A percentile compares a stretch with the other conserved stretches of the same genome.
Conservation (phyloP, 768 basidiomycete species). For the Roridomyces roridus region DNA sequence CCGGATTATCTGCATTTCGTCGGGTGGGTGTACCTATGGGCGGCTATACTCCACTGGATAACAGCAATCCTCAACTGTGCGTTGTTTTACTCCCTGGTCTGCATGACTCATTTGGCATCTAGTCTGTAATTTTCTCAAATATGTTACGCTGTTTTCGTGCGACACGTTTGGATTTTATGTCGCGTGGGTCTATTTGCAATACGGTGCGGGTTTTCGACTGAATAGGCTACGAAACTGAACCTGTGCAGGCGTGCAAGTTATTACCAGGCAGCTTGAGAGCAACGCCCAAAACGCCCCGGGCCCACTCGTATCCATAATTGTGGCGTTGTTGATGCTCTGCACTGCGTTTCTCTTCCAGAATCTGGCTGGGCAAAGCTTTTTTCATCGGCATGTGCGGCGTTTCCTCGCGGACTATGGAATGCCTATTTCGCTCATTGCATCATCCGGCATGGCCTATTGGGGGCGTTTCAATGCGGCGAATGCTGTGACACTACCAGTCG, state of each 20-base stretch:
- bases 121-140: constrained; percentile 87
- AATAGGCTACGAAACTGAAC: too few relatives aligned
- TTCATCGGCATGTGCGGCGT: constrained; percentile 75
- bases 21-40: constrained; percentile 94
- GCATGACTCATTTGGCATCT: neutral
- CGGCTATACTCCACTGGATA: constrained; percentile 84
- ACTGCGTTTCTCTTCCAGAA: constrained; percentile 76
- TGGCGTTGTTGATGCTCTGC: constrained; percentile 80
- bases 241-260: constrained; percentile 66
- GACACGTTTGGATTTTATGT: constrained; percentile 95
- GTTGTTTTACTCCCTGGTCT: constrained; percentile 22
- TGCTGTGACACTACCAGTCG: constrained; percentile 71
- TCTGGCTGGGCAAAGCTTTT: constrained; percentile 65
- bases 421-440: constrained; percentile 82
- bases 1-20: constrained; percentile 86
- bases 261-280: constrained; percentile 70
- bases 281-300: constrained; percentile 47
- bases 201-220: too few relatives aligned
- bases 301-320: constrained; percentile 67
- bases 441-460: constrained; percentile 87
- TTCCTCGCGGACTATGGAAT: constrained; percentile 91
- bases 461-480: constrained; percentile 69
- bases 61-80: constrained; percentile 80
- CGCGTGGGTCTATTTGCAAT: constrained; percentile 89
- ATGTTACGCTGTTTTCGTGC: constrained; percentile 89